These are phyloP conservation scores for Alternaria rosae DNA, from an alignment of 2,329 filamentous ascomycete genomes.

Conservation along the genomic window DNA sequence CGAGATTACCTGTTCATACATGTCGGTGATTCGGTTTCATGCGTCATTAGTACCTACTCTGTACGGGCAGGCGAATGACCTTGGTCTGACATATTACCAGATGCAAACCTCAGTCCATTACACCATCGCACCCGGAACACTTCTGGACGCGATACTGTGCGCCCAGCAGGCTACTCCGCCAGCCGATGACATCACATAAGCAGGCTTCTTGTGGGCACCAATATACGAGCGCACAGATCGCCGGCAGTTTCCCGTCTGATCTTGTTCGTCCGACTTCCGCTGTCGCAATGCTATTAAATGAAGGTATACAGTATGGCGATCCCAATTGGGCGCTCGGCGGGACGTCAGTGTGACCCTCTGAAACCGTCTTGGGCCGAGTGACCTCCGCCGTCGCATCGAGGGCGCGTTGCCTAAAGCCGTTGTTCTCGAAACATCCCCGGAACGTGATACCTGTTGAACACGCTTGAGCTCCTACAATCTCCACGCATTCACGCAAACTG, in stretches of 20 bases:
- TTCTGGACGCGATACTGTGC: neutral
- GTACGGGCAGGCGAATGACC: neutral
- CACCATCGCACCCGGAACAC: neutral
- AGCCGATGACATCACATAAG: neutral
- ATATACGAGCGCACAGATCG: slow-evolving; percentile 10
- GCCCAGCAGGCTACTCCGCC: neutral
- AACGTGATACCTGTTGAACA: slow-evolving; percentile 16
- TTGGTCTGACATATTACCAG: neutral
- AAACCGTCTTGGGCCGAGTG: slow-evolving; percentile 17
- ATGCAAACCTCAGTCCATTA: neutral
- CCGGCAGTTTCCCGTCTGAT: slow-evolving; percentile 21
- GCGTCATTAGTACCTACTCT: neutral
- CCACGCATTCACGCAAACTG: slow-evolving; percentile 8
- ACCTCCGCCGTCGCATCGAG: neutral
- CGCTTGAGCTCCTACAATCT: slow-evolving; percentile 23
- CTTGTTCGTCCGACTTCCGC: slow-evolving; percentile 9
- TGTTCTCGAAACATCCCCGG: slow-evolving; percentile 20
- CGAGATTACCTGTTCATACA: neutral
- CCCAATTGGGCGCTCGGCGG: slow-evolving; percentile 5
- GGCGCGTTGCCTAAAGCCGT: slow-evolving; percentile 3
- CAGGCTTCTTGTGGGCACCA: neutral
- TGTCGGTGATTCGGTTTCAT: neutral
- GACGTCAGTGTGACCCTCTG: slow-evolving; percentile 13
- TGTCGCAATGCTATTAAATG: slow-evolving; percentile 17
- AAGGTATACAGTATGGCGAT: slow-evolving; percentile 9